Conservation (phyloP, 257 asterid genomes). For the Asclepias syriaca region DNA sequence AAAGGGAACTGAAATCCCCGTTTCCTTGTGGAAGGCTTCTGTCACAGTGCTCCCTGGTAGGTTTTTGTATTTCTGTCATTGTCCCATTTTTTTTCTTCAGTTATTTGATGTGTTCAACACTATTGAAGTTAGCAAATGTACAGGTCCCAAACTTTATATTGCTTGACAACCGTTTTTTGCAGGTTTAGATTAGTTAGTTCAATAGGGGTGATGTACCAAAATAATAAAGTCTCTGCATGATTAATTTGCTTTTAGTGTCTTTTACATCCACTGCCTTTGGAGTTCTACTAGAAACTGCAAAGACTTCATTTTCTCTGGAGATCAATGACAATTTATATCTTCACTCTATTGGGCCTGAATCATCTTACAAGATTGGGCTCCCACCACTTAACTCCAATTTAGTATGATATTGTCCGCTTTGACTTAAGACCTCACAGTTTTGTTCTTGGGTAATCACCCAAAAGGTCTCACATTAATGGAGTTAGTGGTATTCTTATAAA, state of each 20-base stretch:
- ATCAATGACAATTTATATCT: neutral
- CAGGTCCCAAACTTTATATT: neutral
- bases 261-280: neutral
- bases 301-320: neutral
- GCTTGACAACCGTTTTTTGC: too few relatives aligned
- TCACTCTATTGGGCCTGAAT: too few relatives aligned
- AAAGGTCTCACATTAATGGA: too few relatives aligned
- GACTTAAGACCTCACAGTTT: too few relatives aligned
- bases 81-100: neutral
- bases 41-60: conserved; percentile 68
- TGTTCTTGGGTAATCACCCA: too few relatives aligned
- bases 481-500: too few relatives aligned
- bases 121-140: neutral
- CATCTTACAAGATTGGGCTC: too few relatives aligned
- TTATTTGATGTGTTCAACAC: neutral
- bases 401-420: too few relatives aligned
- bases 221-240: neutral
- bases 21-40: conserved; percentile 83
- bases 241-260: neutral
- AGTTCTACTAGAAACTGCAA: neutral
- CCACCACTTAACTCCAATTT: too few relatives aligned
- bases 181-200: too few relatives aligned
- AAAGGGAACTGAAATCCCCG: conserved; percentile 51
- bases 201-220: neutral
- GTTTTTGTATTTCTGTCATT: neutral